These are phyloP conservation scores for Leishmania mexicana DNA, from an alignment of 208 protist species.

Conservation along the genomic window DNA sequence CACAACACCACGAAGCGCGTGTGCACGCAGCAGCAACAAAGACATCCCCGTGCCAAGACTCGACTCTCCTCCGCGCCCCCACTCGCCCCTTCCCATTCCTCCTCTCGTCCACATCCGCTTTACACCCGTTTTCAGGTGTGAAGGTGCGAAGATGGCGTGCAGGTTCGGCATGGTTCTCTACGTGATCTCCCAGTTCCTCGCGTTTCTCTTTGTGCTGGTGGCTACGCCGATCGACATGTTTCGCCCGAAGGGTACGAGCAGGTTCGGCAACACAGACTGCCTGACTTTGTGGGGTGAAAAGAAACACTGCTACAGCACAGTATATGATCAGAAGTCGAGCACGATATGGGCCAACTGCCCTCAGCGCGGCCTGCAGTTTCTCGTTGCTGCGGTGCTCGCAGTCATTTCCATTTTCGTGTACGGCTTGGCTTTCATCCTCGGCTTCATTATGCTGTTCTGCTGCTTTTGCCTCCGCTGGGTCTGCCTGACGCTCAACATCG, in stretches of 20 bases:
- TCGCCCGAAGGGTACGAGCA: too few relatives aligned
- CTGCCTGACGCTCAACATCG: slow-evolving; percentile 36
- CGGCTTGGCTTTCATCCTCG: slow-evolving; percentile 19
- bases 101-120: too few relatives aligned
- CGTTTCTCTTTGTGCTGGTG: slow-evolving; percentile 54
- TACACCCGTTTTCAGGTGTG: too few relatives aligned
- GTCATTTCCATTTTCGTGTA: slow-evolving; percentile 20
- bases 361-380: slow-evolving; percentile 23
- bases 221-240: slow-evolving; percentile 63
- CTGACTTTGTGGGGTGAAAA: slow-evolving; percentile 6
- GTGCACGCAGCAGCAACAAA: too few relatives aligned
- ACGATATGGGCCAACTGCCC: too few relatives aligned
- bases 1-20: too few relatives aligned
- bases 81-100: too few relatives aligned
- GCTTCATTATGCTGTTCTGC: slow-evolving; percentile 44
- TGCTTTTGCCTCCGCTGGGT: slow-evolving; percentile 40
- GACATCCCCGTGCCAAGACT: too few relatives aligned
- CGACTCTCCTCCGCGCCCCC: too few relatives aligned
- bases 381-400: slow-evolving; percentile 25
- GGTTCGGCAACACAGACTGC: too few relatives aligned
- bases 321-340: too few relatives aligned
- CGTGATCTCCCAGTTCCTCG: slow-evolving; percentile 43
- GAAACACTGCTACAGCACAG: slow-evolving; percentile 24
- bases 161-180: slow-evolving; percentile 16
- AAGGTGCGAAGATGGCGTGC: not conserved